Base-by-base conservation (phyloP, 2,329 filamentous ascomycete species). In the Trichoderma oligosporum region DNA sequence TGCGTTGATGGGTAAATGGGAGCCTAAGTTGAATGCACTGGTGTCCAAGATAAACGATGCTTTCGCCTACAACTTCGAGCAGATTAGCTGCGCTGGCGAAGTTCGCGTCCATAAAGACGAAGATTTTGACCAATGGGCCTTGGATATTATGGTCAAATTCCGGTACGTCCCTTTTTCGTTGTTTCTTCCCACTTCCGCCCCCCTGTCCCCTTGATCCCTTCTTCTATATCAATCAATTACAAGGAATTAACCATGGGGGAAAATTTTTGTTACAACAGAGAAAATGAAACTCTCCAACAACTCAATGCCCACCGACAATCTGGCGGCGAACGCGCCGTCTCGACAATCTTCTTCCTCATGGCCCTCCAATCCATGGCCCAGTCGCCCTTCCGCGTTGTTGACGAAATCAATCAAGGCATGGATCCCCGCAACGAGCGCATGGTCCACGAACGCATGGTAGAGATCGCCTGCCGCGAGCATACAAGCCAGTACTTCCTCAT, bases 381-480 rank as follows among this genome's bases (percentile, higher is more conserved):
- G 66, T 91, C 92, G 3, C 94, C 94, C 1, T 99, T 99, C 82
- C 91, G 94, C 52, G 93, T 99, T 48, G 94, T 99, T 59, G 94
- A 99, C 73, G 94, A 99, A 76, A 99, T 99, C 79, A 99, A 99
- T 70, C 94, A 99, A 75, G 94, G 94, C 63, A 99, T 99, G 94
- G 94, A 99, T 71, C 94, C 93, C 41, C 87, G 94, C 66, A 99
- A 99, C 73, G 94, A 99, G 74, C 89, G 94, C 65, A 95, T 97
- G 84, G 92, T 99, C 14, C 94, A 99, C 74, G 91, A 93, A 70
- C 89, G 94, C 62, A 95, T 99, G 88, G 94, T 99, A 7, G 91
- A 97, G 68, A 97, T 99, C 68, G 94, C 94, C 41, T 97, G 94
- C 72, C 83, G 84, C 63, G 86, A 91, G 71, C 84, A 88, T 70